Evolutionary conservation across 1,139 yeast genomes (phyloP), one percentile per base, ranked within the genome.

Genomic region (Kluyveromyces marxianus): DNA sequence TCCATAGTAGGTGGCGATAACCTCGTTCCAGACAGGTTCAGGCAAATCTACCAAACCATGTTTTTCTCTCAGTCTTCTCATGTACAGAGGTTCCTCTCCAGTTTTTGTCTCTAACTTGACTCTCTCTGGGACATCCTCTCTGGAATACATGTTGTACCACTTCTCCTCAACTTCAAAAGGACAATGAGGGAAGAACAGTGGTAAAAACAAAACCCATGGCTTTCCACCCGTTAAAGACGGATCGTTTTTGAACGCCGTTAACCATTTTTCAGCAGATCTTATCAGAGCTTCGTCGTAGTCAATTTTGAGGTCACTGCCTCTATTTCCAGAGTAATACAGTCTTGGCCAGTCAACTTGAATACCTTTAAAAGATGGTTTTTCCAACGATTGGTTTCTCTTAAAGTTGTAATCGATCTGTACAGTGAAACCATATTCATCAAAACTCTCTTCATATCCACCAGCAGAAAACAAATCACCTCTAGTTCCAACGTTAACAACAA

Each of bases 91-190:
- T 28, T 44, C 46, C 4, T 33, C 30, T 27, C 46, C 44, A 8
- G 31, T 44, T 29, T 39, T 44, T 21, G 32, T 39, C 24, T 34
- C 39, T 25, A 26, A 8, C 14, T 38, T 36, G 6, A 41, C 33
- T 6, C 51, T 52, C 8, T 14, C 24, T 14, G 56, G 56, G n/a
- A 53, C 35, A 2, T 30, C n/a, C 14, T 37, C 14, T 33, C 54
- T 44, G 21, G 46, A 45, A 40, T 53, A 53, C 54, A 51, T 39
- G n/a, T 51, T 41, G 40, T 45, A 53, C 31, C 51, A 53, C 21
- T 55, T 56, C 35, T 53, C 56, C 42, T 53, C 56, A 10, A 53
- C 54, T 3, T 46, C 47, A 48, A 53, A 53, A 1, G 56, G 56
- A 34, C 49, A 44, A 46, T 53, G 56, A 25, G 56, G 54, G 35